A percentile compares a stretch with the other conserved stretches of the same genome.
phyloP scores from a whole-genome alignment of 2,329 filamentous ascomycete species.

The Curvularia sp. region DNA sequence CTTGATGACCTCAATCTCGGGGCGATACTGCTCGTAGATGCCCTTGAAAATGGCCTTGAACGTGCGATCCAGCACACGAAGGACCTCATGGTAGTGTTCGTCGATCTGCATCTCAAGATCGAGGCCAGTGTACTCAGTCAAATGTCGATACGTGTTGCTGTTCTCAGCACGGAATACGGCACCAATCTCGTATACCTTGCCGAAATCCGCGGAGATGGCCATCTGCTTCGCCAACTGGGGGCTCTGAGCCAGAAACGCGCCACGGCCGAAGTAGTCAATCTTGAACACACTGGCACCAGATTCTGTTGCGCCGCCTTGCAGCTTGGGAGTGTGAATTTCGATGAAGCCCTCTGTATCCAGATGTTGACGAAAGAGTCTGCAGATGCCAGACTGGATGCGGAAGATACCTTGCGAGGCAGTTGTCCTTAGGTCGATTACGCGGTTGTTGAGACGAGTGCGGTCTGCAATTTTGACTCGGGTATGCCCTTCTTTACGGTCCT shows the following conservation, averaged over 20 bases:
- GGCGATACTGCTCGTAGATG: conserved; percentile 71
- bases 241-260: conserved; percentile 88
- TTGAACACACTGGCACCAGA: conserved; percentile 91
- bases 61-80: conserved; percentile 77
- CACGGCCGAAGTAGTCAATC: conserved; percentile 87
- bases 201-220: conserved; percentile 87
- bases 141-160: conserved; percentile 91
- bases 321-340: conserved; percentile 92
- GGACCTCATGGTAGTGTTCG: conserved; percentile 86
- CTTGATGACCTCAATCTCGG: conserved; percentile 80
- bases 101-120: conserved; percentile 94
- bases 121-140: conserved; percentile 93
- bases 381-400: conserved; percentile 81
- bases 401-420: conserved; percentile 87
- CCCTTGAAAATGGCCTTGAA: conserved; percentile 81
- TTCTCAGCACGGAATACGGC: conserved; percentile 94
- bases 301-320: conserved; percentile 89
- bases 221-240: conserved; percentile 94
- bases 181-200: conserved; percentile 86
- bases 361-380: conserved; percentile 78
- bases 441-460: conserved; percentile 76
- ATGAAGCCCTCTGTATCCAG: conserved; percentile 81
- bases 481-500: conserved; percentile 64
- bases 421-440: conserved; percentile 85
- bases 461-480: conserved; percentile 70